Evolutionary conservation across 768 basidiomycete species (phyloP).

Genomic region (Cystobasidium tubakii): DNA sequence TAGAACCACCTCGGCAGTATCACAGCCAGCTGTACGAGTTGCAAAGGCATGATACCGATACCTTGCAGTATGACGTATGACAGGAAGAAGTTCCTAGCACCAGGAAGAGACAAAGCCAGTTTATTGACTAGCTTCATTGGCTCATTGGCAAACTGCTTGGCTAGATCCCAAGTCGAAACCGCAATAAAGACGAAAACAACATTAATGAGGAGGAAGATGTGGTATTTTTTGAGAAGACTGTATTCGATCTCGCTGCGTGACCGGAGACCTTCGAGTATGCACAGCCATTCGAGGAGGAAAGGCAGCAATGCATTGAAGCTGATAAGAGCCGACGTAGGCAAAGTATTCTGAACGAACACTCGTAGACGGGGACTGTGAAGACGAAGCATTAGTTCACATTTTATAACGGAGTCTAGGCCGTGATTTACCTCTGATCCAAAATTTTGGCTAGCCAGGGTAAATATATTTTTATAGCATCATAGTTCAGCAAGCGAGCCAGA

Average conservation of each 20-base stretch:
- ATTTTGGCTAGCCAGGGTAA: constrained; percentile 80
- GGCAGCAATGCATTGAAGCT: constrained; percentile 81
- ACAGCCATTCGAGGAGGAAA: constrained; percentile 70
- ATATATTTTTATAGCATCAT: constrained; percentile 82
- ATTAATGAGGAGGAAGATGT: constrained; percentile 63
- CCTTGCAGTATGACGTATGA: constrained; percentile 77
- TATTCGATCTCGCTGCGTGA: constrained; percentile 92
- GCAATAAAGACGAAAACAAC: constrained; percentile 43
- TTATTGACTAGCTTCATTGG: constrained; percentile 92
- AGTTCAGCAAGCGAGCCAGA: constrained; percentile 79
- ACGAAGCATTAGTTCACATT: neutral
- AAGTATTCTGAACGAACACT: constrained; percentile 86
- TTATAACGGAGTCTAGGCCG: neutral
- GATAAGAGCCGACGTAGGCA: constrained; percentile 86
- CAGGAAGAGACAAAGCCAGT: constrained; percentile 66
- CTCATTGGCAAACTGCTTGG: constrained; percentile 83
- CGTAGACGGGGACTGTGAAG: constrained; percentile 52
- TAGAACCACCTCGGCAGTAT: constrained; percentile 71
- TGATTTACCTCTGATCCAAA: constrained; percentile 64
- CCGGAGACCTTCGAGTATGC: constrained; percentile 68
- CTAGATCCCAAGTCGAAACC: constrained; percentile 57
- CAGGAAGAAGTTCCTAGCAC: constrained; percentile 61
- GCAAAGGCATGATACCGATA: constrained; percentile 84
- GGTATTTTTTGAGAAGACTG: constrained; percentile 89
- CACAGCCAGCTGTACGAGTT: constrained; percentile 84